Evolutionary conservation across 176 grass and related monocot species (phyloP).

Genomic region (Paspalum notatum): DNA sequence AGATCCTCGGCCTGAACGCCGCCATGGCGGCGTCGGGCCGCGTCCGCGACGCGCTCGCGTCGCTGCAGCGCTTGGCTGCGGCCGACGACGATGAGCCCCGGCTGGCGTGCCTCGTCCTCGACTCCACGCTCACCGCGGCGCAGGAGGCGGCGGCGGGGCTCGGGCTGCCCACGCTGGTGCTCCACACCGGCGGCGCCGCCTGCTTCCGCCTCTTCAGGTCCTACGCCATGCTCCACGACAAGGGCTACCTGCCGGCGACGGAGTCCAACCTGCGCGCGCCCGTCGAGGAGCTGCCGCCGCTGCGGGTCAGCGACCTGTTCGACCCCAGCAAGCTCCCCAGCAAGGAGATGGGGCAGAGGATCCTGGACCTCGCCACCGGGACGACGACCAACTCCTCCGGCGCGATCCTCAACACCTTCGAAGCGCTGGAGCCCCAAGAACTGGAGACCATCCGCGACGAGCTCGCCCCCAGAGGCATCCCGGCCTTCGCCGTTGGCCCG

Average conservation of each 20-base stretch:
- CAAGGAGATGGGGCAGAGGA: not conserved
- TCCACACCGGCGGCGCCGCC: conserved; percentile 32
- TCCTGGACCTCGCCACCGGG: not conserved
- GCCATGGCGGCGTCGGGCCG: conserved; percentile 26
- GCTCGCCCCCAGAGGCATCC: not conserved
- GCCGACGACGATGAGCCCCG: not conserved
- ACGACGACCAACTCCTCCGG: not conserved
- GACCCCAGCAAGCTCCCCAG: conserved; percentile 18
- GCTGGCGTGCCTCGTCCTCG: conserved; percentile 20
- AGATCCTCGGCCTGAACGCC: conserved; percentile 30
- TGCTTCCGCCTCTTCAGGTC: conserved; percentile 9
- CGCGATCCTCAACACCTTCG: conserved; percentile 25
- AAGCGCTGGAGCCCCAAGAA: conserved; percentile 11
- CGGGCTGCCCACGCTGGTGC: conserved; percentile 16
- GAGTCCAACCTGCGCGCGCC: conserved; percentile 15
- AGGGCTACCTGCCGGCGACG: conserved; percentile 35
- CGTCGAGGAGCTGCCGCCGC: conserved; percentile 17
- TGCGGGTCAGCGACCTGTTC: conserved; percentile 11
- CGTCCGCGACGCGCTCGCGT: conserved; percentile 24
- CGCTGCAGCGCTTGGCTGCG: not conserved
- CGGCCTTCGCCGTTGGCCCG: not conserved
- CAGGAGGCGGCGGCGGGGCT: not conserved
- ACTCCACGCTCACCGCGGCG: not conserved
- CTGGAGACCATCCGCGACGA: not conserved
- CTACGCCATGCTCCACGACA: conserved; percentile 38